Base-by-base conservation (phyloP, 2,329 filamentous ascomycete species). In the Dendrostoma leiphaemia region DNA sequence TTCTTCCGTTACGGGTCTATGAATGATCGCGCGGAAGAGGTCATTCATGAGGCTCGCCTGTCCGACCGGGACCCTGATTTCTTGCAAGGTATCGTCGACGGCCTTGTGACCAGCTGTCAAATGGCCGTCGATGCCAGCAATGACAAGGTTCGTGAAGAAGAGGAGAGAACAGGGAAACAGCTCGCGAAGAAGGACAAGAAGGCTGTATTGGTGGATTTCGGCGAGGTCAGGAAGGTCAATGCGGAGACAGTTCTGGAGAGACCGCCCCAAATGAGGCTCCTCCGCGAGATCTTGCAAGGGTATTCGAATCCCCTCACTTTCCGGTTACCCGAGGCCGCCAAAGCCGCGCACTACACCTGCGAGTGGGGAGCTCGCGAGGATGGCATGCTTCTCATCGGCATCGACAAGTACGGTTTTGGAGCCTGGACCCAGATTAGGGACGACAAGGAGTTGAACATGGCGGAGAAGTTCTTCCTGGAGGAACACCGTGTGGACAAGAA, bases 401-500 rank as follows among this genome's bases (percentile, higher is more conserved):
- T 99, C 60, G 86, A 91, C 62, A 85, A 88, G 53, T 93, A 99
- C 67, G 94, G 94, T 2, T 97, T 96, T 66, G 95, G 95, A 53
- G 92, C 93, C 3, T 99, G 94, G 94, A 83, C 88, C 2, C 88
- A 92, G 62, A 97, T 99, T 64, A 87, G 94, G 6, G 94, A 99
- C 63, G 94, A 99, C 65, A 74, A 83, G 1, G 91, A 97, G 29
- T 82, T 99, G 21, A 89, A 85, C 8, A 86, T 99, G 74, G 75
- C 78, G 2, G 91, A 96, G 64, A 97, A 97, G 66, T 90, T 97
- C 68, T 99, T 96, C 74, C 75, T 99, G 1, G 94, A 99, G 68
- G 95, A 99, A 70, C 92, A 97, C 69, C 89, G 93, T n/a, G 93
- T 97, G 17, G 94, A 96, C 69, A 94, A 95, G 74, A 97, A 97